These are phyloP conservation scores for Amylocarpus encephaloides DNA, from an alignment of 2,329 filamentous ascomycete genomes.

Conservation along the genomic window DNA sequence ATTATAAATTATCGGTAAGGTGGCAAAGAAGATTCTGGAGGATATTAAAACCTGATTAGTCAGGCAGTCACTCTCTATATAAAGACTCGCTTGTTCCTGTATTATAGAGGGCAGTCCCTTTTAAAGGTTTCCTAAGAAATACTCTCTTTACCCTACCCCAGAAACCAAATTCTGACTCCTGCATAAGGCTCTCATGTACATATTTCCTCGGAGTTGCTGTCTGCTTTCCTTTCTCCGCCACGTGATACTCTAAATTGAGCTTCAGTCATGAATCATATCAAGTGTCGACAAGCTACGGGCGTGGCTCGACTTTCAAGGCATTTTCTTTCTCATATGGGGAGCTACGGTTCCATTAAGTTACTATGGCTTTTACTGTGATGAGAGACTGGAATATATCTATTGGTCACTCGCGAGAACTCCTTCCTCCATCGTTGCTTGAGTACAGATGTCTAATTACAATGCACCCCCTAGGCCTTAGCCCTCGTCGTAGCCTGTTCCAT, in stretches of 20 bases:
- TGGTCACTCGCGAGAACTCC: slow-evolving; percentile 30
- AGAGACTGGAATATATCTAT: slow-evolving; percentile 30
- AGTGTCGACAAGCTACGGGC: neutral
- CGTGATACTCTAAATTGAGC: neutral
- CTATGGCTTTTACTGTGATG: slow-evolving; percentile 37
- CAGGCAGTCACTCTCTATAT: too few relatives aligned
- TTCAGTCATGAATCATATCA: neutral
- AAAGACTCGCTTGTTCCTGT: too few relatives aligned
- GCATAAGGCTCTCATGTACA: too few relatives aligned
- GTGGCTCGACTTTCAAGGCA: neutral
- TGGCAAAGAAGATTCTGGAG: too few relatives aligned
- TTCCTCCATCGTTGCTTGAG: neutral
- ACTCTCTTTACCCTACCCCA: too few relatives aligned
- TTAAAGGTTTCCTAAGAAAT: too few relatives aligned
- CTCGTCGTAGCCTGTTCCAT: slow-evolving; percentile 36
- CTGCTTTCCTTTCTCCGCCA: neutral
- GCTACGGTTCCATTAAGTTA: slow-evolving; percentile 36
- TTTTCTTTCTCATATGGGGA: slow-evolving; percentile 33
- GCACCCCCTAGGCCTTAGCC: slow-evolving; percentile 16
- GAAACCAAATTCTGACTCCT: too few relatives aligned
- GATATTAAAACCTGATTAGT: too few relatives aligned
- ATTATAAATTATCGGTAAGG: too few relatives aligned
- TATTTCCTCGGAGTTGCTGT: neutral
- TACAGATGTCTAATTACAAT: neutral
- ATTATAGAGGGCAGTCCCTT: too few relatives aligned